Conservation (phyloP, 2,329 filamentous ascomycete genomes). For the Paramyrothecium sp. region DNA sequence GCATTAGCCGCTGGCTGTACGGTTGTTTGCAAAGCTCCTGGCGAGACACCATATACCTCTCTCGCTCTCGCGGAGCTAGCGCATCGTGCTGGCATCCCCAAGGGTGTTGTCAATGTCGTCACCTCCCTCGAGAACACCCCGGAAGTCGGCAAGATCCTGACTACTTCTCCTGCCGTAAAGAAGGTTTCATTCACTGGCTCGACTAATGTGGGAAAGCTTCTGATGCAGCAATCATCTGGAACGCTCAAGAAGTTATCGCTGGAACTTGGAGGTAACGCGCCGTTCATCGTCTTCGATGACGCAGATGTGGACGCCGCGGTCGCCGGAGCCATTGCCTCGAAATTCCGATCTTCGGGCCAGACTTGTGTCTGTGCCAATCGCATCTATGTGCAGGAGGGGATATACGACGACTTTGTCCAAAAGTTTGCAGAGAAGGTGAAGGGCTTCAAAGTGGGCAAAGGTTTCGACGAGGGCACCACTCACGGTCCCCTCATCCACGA, state of each 20-base stretch:
- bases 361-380: constrained; percentile 92
- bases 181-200: constrained; percentile 95
- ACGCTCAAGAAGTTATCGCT: constrained; percentile 84
- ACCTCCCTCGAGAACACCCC: constrained; percentile 78
- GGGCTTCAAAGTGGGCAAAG: constrained; percentile 72
- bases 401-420: constrained; percentile 73
- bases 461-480: constrained; percentile 68
- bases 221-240: constrained; percentile 85
- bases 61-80: constrained; percentile 86
- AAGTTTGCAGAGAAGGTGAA: constrained; percentile 72
- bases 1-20: constrained; percentile 94
- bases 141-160: constrained; percentile 74
- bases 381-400: constrained; percentile 73
- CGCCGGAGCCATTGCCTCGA: constrained; percentile 76
- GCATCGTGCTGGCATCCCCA: constrained; percentile 82
- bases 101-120: constrained; percentile 87
- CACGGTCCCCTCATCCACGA: constrained; percentile 85
- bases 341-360: constrained; percentile 93
- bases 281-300: constrained; percentile 96
- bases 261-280: constrained; percentile 92
- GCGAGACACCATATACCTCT: constrained; percentile 88
- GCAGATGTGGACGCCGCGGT: constrained; percentile 86
- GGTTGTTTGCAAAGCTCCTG: constrained; percentile 86
- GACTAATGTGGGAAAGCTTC: constrained; percentile 64
- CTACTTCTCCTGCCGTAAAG: constrained; percentile 68